Base-by-base conservation (phyloP, 2,329 filamentous ascomycete genomes). In the Trichoderma cornu-damae region DNA sequence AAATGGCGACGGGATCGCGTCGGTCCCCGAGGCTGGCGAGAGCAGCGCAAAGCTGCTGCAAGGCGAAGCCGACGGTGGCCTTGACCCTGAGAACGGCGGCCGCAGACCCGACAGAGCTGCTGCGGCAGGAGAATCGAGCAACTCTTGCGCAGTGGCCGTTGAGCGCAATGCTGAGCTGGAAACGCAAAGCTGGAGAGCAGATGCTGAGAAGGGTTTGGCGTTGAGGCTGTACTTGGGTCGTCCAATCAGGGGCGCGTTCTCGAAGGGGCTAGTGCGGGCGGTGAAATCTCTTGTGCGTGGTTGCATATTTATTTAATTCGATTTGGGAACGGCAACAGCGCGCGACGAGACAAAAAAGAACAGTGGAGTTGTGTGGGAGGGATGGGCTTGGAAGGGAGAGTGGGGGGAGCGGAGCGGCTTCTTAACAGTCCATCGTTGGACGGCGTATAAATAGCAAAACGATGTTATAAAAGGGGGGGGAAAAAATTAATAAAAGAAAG, bases 1-100 rank as follows among this genome's bases (percentile, higher is more conserved):
- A 24, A 43, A 66, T 66, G 63, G 64, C 61, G 66, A 61, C 49
- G 63, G 60, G 51, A 55, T 66, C 63, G 63, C 63, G 60, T 59
- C 49, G 56, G 62, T 56, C 65, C 63, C 62, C 65, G 63, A 52
- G 20, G 34, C 22, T 46, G 40, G 48, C 56, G 56, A 48, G 7
- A 30, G 26, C 32, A 42, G 56, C 48, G 32, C 42, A 30, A 16
- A 40, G 53, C 48, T 52, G 32, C 46, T 46, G 16, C 20, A 22
- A 8, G 37, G 11, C 34, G 24, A 12, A 7, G 20, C 14, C n/a
- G 24, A 20, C 11, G 20, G 43, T 4, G 14, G 28, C 53, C 26
- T 4, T 40, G 30, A 24, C 43, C 28, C 18, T 40, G 38, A 35
- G 37, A 38, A 44, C 20, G 32, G 16, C 30, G 1, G 30, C 30